Conservation (phyloP, 2,329 filamentous ascomycete species). For the Fusarium coicis region DNA sequence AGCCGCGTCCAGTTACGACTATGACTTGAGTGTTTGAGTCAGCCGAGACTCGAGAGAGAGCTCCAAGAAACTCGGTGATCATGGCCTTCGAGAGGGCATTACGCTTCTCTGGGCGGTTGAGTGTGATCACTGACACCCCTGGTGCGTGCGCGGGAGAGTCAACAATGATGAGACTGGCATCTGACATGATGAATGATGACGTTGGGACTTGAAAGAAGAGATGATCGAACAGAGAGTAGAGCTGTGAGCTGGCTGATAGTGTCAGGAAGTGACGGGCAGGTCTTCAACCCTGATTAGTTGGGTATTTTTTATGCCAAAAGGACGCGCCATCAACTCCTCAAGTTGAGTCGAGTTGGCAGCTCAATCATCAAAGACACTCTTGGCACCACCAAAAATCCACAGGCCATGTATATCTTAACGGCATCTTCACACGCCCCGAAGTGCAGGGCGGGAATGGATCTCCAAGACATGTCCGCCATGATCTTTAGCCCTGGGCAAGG, state of each 20-base stretch:
- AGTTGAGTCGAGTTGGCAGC: constrained; percentile 47
- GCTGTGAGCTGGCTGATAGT: not conserved
- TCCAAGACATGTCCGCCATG: constrained; percentile 29
- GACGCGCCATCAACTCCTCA: constrained; percentile 51
- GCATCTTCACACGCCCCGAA: constrained; percentile 13
- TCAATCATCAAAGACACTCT: constrained; percentile 38
- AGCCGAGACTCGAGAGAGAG: constrained; percentile 38
- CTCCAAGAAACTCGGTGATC: constrained; percentile 56
- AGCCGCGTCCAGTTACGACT: constrained; percentile 51
- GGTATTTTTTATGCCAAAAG: constrained; percentile 1
- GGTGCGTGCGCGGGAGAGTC: not conserved
- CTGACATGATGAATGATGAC: not conserved
- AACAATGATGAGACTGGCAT: not conserved
- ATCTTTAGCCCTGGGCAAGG: constrained; percentile 24
- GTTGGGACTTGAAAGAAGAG: not conserved
- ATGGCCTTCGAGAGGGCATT: constrained; percentile 67
- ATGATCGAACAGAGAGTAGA: not conserved
- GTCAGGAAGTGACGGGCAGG: not conserved
- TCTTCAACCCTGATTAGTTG: not conserved
- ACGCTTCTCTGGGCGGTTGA: constrained; percentile 66
- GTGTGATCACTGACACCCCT: not conserved
- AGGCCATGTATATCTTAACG: constrained; percentile 10
- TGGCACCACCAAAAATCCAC: constrained; percentile 27
- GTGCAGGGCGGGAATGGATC: constrained; percentile 33
- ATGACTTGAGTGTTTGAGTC: constrained; percentile 48